phyloP scores from a whole-genome alignment of 345 rosid genomes.

The Brassica nigra region DNA sequence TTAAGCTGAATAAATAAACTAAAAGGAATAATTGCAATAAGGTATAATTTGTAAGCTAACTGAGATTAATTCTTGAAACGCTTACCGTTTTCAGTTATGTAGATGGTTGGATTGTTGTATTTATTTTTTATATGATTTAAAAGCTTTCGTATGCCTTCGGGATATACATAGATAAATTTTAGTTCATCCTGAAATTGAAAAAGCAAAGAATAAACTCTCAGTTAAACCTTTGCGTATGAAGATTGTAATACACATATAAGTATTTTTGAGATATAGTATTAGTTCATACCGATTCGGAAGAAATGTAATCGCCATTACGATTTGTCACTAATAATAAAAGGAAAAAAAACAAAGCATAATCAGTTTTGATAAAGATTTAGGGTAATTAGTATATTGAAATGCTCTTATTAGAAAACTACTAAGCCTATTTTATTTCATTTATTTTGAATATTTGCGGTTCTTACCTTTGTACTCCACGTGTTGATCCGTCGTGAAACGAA shows the following conservation, averaged over 20 bases:
- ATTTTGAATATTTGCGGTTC: background rate
- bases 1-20: background rate
- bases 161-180: conserved; percentile 33
- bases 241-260: background rate
- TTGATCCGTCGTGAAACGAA: conserved; percentile 43
- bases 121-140: conserved; percentile 39
- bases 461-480: conserved; percentile 38
- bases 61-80: background rate
- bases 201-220: background rate
- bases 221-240: background rate
- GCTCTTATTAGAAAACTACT: background rate
- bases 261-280: background rate
- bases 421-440: background rate
- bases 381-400: background rate
- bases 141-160: conserved; percentile 41
- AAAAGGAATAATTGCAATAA: background rate
- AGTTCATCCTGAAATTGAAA: conserved; percentile 16
- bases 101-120: conserved; percentile 46
- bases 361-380: background rate
- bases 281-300: conserved; percentile 26
- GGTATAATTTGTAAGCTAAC: background rate
- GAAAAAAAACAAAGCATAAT: background rate
- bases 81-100: conserved; percentile 57
- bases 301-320: conserved; percentile 29
- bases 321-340: conserved; percentile 6